Conservation (phyloP, 371 early-diverging fungal species). For the Mucor irregularis region DNA sequence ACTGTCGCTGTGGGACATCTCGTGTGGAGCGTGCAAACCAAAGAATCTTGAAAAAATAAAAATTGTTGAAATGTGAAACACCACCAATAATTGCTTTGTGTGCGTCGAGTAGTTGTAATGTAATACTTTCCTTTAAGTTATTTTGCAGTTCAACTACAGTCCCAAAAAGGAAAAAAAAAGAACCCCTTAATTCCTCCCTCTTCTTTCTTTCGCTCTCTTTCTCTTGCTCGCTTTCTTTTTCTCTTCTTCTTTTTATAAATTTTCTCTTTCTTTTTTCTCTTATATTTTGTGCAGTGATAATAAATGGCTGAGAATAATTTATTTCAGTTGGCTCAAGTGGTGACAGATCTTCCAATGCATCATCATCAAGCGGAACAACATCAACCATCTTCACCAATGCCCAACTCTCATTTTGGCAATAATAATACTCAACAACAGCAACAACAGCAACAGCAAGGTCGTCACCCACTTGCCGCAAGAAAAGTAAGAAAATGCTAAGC, state of each 20-base stretch:
- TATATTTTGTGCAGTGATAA: no score
- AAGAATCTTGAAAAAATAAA: slow-evolving; percentile 22
- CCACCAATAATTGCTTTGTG: slow-evolving; percentile 9
- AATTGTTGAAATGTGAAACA: slow-evolving; percentile 6
- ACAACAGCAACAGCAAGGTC: no score
- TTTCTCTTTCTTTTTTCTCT: slow-evolving; percentile 3
- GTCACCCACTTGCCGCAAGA: slow-evolving; percentile 10
- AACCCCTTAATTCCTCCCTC: slow-evolving; percentile 6
- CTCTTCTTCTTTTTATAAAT: neutral
- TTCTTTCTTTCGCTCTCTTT: neutral
- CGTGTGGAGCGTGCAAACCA: slow-evolving; percentile 33
- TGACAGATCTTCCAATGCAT: slow-evolving; percentile 31
- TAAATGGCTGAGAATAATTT: slow-evolving; percentile 29
- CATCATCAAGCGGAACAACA: neutral
- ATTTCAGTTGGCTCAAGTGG: slow-evolving; percentile 50
- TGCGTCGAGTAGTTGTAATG: no score
- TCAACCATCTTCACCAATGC: slow-evolving; percentile 13
- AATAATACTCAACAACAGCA: no score
- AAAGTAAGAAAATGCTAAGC: neutral
- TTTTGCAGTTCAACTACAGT: no score
- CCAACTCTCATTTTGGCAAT: slow-evolving; percentile 11
- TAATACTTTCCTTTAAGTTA: no score
- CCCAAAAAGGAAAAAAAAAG: slow-evolving; percentile 1
- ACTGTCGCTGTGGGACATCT: slow-evolving; percentile 46
- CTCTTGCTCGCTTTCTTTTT: neutral